phyloP scores from a whole-genome alignment of 108 stramenopile species.

The Cyclostephanos tholiformis region DNA sequence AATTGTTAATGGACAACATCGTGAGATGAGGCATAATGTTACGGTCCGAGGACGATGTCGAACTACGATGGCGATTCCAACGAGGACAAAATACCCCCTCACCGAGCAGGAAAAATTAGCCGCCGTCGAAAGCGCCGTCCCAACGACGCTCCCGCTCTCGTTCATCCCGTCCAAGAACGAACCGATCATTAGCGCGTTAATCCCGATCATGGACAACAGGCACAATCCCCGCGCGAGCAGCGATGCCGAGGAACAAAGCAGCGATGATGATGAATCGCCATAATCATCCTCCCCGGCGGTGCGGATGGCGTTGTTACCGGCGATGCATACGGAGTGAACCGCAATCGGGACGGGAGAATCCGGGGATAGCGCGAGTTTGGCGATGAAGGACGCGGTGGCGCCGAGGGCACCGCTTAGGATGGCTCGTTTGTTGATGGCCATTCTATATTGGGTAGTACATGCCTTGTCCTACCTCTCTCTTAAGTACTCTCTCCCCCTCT shows the following conservation, averaged over 20 bases:
- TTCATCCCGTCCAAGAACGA: constrained; percentile 79
- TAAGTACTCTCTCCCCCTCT: not conserved
- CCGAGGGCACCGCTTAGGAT: constrained; percentile 62
- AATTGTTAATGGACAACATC: not conserved
- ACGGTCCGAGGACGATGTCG: too few species aligned
- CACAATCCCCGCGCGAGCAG: constrained; percentile 48
- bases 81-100: too few species aligned
- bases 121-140: constrained; percentile 70
- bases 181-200: constrained; percentile 75
- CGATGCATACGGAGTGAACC: constrained; percentile 25
- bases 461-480: constrained; percentile 3
- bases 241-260: constrained; percentile 31
- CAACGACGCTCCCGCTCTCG: constrained; percentile 76
- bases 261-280: not conserved
- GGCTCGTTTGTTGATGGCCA: constrained; percentile 50
- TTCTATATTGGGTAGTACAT: too few species aligned
- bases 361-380: constrained; percentile 58
- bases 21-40: not conserved
- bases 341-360: constrained; percentile 38
- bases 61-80: not conserved
- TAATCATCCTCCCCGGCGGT: not conserved
- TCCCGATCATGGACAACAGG: constrained; percentile 59
- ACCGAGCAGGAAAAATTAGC: constrained; percentile 69
- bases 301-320: not conserved
- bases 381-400: constrained; percentile 66